phyloP scores from a whole-genome alignment of 2,329 filamentous ascomycete species.

The Xylaria multiplex region DNA sequence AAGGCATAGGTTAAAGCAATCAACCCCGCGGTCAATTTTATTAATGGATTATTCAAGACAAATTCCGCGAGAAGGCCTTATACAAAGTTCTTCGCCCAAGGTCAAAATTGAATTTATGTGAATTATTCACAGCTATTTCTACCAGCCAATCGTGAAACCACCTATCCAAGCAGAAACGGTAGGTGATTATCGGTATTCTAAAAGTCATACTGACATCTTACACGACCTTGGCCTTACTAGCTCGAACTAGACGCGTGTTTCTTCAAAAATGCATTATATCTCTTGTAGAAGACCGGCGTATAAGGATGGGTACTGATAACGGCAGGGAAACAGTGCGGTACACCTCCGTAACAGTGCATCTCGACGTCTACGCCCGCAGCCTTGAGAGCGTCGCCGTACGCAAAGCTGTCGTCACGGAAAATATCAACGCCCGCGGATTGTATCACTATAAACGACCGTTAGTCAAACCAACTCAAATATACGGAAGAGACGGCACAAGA shows the following conservation, averaged over 20 bases:
- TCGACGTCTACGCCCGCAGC: constrained; percentile 28
- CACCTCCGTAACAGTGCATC: constrained; percentile 28
- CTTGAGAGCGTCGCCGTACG: constrained; percentile 31
- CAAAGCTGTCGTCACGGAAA: constrained; percentile 33
- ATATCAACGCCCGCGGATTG: constrained; percentile 37
- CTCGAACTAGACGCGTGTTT: constrained; percentile 25
- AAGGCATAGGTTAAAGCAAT: too few relatives aligned
- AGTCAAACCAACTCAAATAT: neutral
- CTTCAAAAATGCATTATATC: constrained; percentile 31
- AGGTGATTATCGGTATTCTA: neutral
- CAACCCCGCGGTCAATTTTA: too few relatives aligned
- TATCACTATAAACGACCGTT: constrained; percentile 21
- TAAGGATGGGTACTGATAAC: constrained; percentile 17
- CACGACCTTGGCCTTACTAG: neutral
- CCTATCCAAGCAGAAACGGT: neutral
- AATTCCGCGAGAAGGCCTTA: too few relatives aligned
- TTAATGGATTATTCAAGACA: too few relatives aligned
- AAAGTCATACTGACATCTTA: neutral
- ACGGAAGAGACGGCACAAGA: neutral
- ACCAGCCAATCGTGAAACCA: neutral
- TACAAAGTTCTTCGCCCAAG: too few relatives aligned
- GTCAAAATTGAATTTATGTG: neutral
- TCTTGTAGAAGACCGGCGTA: constrained; percentile 32
- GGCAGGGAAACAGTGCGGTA: constrained; percentile 36
- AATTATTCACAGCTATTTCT: neutral